Percentiles rank a stretch among this genome's conserved stretches.
These are phyloP conservation scores for Ailanthus altissimus DNA, from an alignment of 345 rosid species.

Conservation along the genomic window DNA sequence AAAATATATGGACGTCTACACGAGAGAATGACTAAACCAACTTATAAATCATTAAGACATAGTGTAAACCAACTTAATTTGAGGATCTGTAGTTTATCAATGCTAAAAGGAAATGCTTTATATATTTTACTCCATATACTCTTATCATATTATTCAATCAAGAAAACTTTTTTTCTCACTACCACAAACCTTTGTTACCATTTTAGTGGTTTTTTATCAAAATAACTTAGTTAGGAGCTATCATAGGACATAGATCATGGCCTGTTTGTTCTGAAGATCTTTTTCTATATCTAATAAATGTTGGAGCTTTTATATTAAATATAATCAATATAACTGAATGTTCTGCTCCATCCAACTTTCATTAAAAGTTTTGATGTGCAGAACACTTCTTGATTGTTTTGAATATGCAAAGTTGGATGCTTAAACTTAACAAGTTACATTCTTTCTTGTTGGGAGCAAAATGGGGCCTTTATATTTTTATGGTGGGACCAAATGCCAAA, in stretches of 20 bases:
- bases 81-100: too few species aligned
- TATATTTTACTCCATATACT: too few species aligned
- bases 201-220: not conserved
- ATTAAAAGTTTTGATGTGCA: not conserved
- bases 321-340: not conserved
- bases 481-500: not conserved
- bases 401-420: not conserved
- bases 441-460: not conserved
- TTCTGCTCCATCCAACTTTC: not conserved
- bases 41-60: too few species aligned
- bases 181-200: not conserved
- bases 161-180: not conserved
- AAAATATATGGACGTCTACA: too few species aligned
- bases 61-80: too few species aligned
- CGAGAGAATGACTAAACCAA: too few species aligned
- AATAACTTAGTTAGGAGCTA: not conserved
- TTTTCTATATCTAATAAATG: not conserved
- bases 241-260: not conserved
- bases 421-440: not conserved
- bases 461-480: not conserved
- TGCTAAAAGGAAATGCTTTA: too few species aligned
- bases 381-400: not conserved
- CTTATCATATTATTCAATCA: not conserved
- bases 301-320: not conserved
- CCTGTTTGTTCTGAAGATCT: not conserved